phyloP scores from a whole-genome alignment of 352 stramenopile species.

The Globisporangium sylvaticum region DNA sequence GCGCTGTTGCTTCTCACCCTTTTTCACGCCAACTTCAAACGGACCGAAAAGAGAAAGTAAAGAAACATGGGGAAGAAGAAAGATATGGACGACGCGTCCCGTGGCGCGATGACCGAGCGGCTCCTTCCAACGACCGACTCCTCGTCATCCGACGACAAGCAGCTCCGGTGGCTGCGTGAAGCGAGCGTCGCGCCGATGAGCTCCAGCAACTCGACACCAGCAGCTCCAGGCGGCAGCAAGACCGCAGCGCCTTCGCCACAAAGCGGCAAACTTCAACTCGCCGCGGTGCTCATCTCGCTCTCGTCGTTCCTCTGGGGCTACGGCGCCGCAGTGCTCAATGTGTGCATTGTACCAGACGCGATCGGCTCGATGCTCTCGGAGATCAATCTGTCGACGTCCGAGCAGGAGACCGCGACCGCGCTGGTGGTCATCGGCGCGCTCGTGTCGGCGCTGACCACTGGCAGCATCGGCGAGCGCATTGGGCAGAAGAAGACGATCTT shows the following conservation, averaged over 20 bases:
- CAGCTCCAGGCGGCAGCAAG: background rate
- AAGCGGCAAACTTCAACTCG: slow-evolving; percentile 30
- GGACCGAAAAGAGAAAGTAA: background rate
- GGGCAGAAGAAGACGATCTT: slow-evolving; percentile 69
- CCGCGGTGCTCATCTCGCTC: slow-evolving; percentile 60
- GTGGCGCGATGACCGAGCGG: slow-evolving; percentile 27
- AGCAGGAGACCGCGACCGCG: slow-evolving; percentile 72
- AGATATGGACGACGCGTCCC: slow-evolving; percentile 21
- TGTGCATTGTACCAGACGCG: slow-evolving; percentile 73
- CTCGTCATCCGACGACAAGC: slow-evolving; percentile 4
- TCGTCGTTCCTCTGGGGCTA: slow-evolving; percentile 84
- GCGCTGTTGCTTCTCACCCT: background rate
- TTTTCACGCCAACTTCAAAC: background rate
- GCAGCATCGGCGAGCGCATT: slow-evolving; percentile 45
- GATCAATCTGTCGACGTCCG: slow-evolving; percentile 64
- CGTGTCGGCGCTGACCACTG: slow-evolving; percentile 53
- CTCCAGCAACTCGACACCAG: background rate
- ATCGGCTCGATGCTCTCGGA: slow-evolving; percentile 66
- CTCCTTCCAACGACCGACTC: slow-evolving; percentile 28
- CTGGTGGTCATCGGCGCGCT: slow-evolving; percentile 72
- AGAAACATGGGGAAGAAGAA: slow-evolving; percentile 18
- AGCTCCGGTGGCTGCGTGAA: slow-evolving; percentile 15
- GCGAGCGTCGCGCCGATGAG: slow-evolving; percentile 11
- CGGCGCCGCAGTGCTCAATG: slow-evolving; percentile 61
- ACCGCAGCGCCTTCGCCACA: background rate